Base-by-base conservation (phyloP, 495 filamentous ascomycete species). In the Clavariopsis aquatica region DNA sequence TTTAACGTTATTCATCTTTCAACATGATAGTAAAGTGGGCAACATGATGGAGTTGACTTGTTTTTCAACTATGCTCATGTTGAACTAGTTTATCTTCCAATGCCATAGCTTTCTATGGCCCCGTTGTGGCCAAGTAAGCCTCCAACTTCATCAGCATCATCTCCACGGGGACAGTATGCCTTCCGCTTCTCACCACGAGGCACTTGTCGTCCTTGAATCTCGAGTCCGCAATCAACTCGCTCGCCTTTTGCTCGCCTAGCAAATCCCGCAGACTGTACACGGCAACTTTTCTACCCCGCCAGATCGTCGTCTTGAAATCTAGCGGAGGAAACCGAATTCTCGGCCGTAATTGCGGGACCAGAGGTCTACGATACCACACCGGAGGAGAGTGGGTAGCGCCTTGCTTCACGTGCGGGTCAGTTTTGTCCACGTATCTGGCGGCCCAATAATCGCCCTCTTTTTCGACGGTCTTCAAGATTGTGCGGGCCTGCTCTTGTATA, bases 61-160 rank as follows among this genome's bases (percentile, higher is more conserved):
- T n/a, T n/a, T n/a, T n/a, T n/a, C n/a, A n/a, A n/a, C n/a, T n/a
- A n/a, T n/a, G n/a, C n/a, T n/a, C n/a, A n/a, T n/a, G n/a, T n/a
- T n/a, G n/a, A n/a, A n/a, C n/a, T n/a, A n/a, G n/a, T n/a, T n/a
- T n/a, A n/a, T n/a, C n/a, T n/a, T n/a, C n/a, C n/a, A n/a, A n/a
- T n/a, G n/a, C n/a, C n/a, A n/a, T n/a, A 43, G 49, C 17, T 1
- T 19, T n/a, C 27, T 36, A 61, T 29, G 59, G 51, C 53, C 62
- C 60, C 5, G 62, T 55, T 20, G 36, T n/a, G 9, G 62, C 62
- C 10, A 88, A 29, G 64, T 83, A 90, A 0, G 82, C 85, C 65
- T 90, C 83, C 17, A 92, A 69, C 68, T 84, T 87, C 89, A 89
- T 91, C 45, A 93, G 66, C 45, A 78, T 71, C 65, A 84, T 51